Conservation (phyloP, 345 rosid species). For the Salix arbutifolia region DNA sequence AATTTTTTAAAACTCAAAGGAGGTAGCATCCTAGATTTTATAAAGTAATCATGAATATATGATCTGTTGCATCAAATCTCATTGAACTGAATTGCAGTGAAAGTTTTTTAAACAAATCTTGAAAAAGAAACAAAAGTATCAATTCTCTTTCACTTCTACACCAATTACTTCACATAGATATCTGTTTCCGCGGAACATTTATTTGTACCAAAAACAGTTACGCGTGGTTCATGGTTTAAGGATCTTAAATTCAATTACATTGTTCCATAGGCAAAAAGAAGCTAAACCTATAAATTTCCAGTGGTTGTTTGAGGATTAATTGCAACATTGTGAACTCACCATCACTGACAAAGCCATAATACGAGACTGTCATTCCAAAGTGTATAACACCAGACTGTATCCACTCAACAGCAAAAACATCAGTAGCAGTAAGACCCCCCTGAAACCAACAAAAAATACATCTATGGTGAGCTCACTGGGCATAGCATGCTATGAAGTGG, state of each 20-base stretch:
- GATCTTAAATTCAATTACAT: not conserved
- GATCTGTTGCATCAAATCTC: too few relatives aligned
- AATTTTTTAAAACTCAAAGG: too few relatives aligned
- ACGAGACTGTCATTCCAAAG: constrained; percentile 92
- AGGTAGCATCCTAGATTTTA: too few relatives aligned
- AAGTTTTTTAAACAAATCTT: not conserved
- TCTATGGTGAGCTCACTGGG: not conserved
- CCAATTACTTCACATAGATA: not conserved
- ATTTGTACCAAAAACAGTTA: not conserved
- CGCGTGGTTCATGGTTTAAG: not conserved
- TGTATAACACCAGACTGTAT: constrained; percentile 76
- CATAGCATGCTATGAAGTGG: not conserved
- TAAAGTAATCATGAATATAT: not conserved
- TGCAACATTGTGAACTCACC: constrained; percentile 47
- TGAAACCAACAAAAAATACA: constrained; percentile 31
- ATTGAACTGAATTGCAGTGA: not conserved
- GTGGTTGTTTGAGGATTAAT: not conserved
- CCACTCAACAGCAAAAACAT: constrained; percentile 98
- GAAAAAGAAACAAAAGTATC: not conserved
- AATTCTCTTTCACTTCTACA: not conserved
- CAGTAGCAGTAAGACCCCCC: constrained; percentile 97
- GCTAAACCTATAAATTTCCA: not conserved
- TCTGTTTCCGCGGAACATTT: not conserved
- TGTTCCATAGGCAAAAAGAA: not conserved
- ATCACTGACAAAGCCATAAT: constrained; percentile 96